A percentile compares a stretch with the other conserved stretches of the same genome.
phyloP scores from a whole-genome alignment of 768 basidiomycete genomes.

The Daedaleopsis nitida region DNA sequence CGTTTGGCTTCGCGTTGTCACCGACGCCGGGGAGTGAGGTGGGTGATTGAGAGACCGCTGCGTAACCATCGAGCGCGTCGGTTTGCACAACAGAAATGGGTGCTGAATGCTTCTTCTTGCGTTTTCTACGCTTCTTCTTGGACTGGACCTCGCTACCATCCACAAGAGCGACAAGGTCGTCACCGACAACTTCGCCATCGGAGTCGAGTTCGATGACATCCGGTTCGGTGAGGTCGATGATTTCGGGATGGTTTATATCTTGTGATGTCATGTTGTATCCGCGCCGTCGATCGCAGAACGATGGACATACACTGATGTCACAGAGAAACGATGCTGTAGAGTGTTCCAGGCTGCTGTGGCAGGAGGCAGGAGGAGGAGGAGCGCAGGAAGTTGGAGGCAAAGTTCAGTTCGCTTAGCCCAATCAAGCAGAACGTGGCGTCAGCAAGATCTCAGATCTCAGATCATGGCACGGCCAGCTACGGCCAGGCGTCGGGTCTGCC shows the following conservation, averaged over 20 bases:
- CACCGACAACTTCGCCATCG: conserved; percentile 17
- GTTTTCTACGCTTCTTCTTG: conserved; percentile 16
- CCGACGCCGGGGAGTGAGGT: neutral
- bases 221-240: conserved; percentile 29
- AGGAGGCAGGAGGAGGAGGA: neutral
- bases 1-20: neutral
- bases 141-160: neutral
- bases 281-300: neutral
- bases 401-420: conserved; percentile 12
- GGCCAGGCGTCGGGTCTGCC: too few species aligned
- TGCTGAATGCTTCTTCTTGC: conserved; percentile 16
- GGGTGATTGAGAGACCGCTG: conserved; percentile 17
- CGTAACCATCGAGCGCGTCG: conserved; percentile 28
- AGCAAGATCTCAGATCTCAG: neutral
- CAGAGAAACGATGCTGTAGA: neutral
- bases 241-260: conserved; percentile 7
- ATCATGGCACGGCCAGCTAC: too few species aligned
- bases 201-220: conserved; percentile 27
- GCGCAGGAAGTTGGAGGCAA: neutral
- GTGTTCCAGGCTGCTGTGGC: neutral
- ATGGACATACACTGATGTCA: neutral
- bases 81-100: neutral
- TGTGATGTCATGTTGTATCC: neutral
- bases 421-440: too few species aligned
- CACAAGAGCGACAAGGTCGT: neutral